These are phyloP conservation scores for Fraxinus baroniana DNA, from an alignment of 305 asterid genomes.

Conservation along the genomic window DNA sequence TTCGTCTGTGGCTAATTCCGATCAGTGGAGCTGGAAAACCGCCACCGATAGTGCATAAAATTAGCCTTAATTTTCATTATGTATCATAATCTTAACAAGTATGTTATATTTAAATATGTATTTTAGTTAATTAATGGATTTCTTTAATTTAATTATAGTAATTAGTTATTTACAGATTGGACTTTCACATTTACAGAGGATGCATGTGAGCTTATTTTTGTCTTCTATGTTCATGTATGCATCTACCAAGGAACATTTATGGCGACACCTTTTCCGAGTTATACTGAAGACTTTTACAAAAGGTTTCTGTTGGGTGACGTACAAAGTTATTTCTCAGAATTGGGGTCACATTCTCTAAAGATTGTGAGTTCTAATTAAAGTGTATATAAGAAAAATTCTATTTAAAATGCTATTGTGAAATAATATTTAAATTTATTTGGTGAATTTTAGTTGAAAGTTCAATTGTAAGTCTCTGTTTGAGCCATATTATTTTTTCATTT, in stretches of 20 bases:
- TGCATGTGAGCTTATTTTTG: background rate
- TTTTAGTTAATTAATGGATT: background rate
- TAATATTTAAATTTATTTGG: too few species aligned
- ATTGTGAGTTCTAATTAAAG: too few species aligned
- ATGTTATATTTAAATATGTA: background rate
- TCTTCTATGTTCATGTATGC: background rate
- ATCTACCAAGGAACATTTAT: background rate
- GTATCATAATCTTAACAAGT: background rate
- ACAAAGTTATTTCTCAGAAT: too few species aligned
- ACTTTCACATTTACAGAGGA: background rate
- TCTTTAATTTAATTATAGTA: background rate
- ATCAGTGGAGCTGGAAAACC: slow-evolving; percentile 20
- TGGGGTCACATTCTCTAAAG: too few species aligned
- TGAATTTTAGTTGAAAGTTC: too few species aligned
- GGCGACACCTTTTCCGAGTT: background rate
- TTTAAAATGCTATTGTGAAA: too few species aligned
- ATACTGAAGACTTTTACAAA: background rate
- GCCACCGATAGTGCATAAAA: background rate
- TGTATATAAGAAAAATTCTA: too few species aligned
- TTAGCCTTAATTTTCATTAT: background rate
- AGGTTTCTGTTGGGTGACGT: too few species aligned
- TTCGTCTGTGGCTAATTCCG: slow-evolving; percentile 24
- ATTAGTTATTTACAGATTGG: background rate
- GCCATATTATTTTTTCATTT: too few species aligned
- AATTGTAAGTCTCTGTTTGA: too few species aligned